Evolutionary conservation across 2,329 filamentous ascomycete genomes (phyloP), one percentile per base, ranked within the genome.

Genomic region (Seiridium cupressi): DNA sequence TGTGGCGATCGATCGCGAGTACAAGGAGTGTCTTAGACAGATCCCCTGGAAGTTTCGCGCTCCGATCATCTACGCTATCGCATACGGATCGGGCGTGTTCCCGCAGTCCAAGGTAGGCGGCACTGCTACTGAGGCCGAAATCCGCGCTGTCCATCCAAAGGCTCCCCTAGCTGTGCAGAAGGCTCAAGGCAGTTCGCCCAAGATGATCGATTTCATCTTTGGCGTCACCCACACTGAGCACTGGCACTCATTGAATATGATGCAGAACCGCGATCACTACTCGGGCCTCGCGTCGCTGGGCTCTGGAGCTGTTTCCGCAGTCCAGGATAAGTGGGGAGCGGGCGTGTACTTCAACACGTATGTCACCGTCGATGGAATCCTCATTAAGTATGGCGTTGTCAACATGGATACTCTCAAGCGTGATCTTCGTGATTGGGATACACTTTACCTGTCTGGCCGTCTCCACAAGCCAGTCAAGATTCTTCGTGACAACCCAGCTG

Each of bases 171-270:
- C 92, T 1, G 88, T 98, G 6, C 81, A 90, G 65, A 91, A 92
- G 66, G 91, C 93, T 66, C 94, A 98, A 75, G 89, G 92, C 68
- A 91, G 92, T 36, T 88, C 88, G 1, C 92, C 92, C 10, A 97
- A 97, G 79, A 96, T 98, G 89, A 96, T 99, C 64, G 95, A 99
- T 76, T 97, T 99, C 73, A 96, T 99, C 66, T 95, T 99, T 72
- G 95, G 94, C 34, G 94, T 98, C 9, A 92, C 91, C 1, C 92
- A 96, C 74, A 92, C 91, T 1, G 91, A 99, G 72, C 95, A 99
- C 77, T 99, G 94, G 92, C 95, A 99, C 77, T 93, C 90, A 40
- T 82, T 99, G 62, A 99, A 99, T 70, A 81, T 99, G 67, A 83
- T 84, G 65, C 90, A 97, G 73, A 90, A 99, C 71, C 89, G 91